Evolutionary conservation across 2,329 filamentous ascomycete species (phyloP).

Genomic region (Hymenoscyphus fraxineus): DNA sequence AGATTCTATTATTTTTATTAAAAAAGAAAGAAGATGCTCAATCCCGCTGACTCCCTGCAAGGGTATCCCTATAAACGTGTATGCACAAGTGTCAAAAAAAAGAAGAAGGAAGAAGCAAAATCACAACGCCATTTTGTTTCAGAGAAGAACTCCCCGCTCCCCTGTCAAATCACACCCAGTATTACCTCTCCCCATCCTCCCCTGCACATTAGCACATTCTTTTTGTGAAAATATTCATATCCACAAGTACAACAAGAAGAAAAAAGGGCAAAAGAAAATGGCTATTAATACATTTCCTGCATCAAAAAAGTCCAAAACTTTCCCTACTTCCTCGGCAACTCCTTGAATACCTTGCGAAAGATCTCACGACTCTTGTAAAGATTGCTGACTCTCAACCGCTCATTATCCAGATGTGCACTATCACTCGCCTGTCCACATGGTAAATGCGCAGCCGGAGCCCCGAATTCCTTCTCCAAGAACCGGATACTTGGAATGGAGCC

Average conservation of each 20-base stretch:
- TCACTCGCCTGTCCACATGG: constrained; percentile 95
- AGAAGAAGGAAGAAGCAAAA: no score
- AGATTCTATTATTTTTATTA: background rate
- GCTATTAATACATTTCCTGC: background rate
- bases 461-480: constrained; percentile 91
- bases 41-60: background rate
- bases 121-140: background rate
- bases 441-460: constrained; percentile 83
- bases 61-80: background rate
- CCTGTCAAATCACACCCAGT: no score
- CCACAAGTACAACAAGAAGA: no score
- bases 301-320: no score
- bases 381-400: constrained; percentile 83
- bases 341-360: constrained; percentile 74
- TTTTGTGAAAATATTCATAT: no score
- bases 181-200: no score
- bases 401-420: constrained; percentile 90
- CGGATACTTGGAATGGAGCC: constrained; percentile 92
- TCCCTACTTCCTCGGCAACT: constrained; percentile 33
- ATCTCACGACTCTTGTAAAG: constrained; percentile 89
- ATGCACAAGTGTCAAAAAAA: no score
- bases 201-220: no score
- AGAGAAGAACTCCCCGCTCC: no score
- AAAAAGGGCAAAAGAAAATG: background rate
- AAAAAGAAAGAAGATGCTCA: background rate